Conservation (phyloP, 352 stramenopile species). For the Elongisporangium senticosum region DNA sequence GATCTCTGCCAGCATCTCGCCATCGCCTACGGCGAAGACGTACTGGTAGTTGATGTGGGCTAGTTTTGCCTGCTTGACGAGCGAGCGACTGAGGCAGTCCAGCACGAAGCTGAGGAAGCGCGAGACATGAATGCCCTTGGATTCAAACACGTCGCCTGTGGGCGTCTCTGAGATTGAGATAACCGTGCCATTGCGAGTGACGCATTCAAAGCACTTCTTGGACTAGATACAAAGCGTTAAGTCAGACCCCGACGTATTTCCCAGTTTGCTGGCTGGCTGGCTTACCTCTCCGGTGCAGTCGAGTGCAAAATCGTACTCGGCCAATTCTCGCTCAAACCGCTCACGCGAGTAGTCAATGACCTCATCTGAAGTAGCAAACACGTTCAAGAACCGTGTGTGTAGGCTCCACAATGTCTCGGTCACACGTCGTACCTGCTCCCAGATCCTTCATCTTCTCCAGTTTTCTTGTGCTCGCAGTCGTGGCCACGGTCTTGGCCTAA, state of each 20-base stretch:
- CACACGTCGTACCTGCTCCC: slow-evolving; percentile 23
- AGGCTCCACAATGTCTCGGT: not conserved
- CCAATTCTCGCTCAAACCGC: slow-evolving; percentile 56
- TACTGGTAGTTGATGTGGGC: slow-evolving; percentile 53
- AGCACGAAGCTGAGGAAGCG: slow-evolving; percentile 41
- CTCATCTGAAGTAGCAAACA: slow-evolving; percentile 30
- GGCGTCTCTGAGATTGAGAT: slow-evolving; percentile 61
- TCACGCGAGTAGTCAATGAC: slow-evolving; percentile 69
- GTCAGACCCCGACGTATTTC: not conserved
- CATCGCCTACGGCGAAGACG: slow-evolving; percentile 39
- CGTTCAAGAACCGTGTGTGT: not conserved
- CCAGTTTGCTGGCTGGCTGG: not conserved
- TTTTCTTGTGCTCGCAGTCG: slow-evolving; percentile 63
- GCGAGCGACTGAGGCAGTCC: slow-evolving; percentile 54
- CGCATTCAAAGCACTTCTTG: slow-evolving; percentile 55
- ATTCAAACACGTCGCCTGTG: slow-evolving; percentile 27
- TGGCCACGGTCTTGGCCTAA: slow-evolving; percentile 57
- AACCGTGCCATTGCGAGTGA: slow-evolving; percentile 46
- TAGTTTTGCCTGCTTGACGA: slow-evolving; percentile 41
- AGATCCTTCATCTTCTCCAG: slow-evolving; percentile 57
- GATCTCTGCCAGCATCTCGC: slow-evolving; percentile 45
- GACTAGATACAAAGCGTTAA: slow-evolving; percentile 21
- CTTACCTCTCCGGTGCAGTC: slow-evolving; percentile 71
- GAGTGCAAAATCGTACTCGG: slow-evolving; percentile 72
- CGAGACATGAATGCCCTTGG: slow-evolving; percentile 33